Conservation (phyloP, 2,329 filamentous ascomycete species). For the Cladosporium austrohemisphaericum region DNA sequence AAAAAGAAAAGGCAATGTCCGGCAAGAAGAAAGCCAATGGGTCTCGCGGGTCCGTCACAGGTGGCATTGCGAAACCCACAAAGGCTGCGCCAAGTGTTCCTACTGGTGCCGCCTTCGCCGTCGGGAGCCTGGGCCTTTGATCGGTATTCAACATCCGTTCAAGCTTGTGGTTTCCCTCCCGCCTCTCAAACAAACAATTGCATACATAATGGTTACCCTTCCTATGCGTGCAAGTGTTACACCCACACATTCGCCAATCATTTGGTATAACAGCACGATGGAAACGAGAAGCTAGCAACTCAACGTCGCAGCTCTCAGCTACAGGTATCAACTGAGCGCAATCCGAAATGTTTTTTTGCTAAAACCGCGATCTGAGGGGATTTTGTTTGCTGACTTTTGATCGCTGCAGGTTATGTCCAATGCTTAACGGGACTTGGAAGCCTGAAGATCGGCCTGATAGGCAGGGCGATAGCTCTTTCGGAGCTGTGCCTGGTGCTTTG, state of each 20-base stretch:
- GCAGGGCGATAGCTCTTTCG: slow-evolving; percentile 33
- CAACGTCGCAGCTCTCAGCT: slow-evolving; percentile 6
- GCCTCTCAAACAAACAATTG: background rate
- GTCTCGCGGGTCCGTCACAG: background rate
- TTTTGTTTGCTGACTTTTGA: slow-evolving; percentile 24
- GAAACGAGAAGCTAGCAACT: background rate
- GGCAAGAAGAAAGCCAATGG: background rate
- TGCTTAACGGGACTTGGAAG: slow-evolving; percentile 70
- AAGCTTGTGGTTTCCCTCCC: too few species aligned
- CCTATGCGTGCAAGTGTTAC: background rate
- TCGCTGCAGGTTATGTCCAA: slow-evolving; percentile 66
- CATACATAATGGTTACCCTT: background rate
- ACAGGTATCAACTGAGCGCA: background rate
- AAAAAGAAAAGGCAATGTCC: background rate
- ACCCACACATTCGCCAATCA: background rate
- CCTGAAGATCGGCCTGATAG: slow-evolving; percentile 31
- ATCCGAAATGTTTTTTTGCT: too few species aligned
- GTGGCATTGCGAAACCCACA: background rate
- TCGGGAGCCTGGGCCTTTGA: slow-evolving; percentile 10
- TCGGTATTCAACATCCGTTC: slow-evolving; percentile 10
- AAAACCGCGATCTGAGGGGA: too few species aligned
- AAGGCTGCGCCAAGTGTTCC: background rate
- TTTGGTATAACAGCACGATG: background rate
- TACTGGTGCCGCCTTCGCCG: slow-evolving; percentile 1
- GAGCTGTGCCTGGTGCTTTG: slow-evolving; percentile 31